Evolutionary conservation across 441 rosid species (phyloP).

Genomic region (Dalechampia spathulata): DNA sequence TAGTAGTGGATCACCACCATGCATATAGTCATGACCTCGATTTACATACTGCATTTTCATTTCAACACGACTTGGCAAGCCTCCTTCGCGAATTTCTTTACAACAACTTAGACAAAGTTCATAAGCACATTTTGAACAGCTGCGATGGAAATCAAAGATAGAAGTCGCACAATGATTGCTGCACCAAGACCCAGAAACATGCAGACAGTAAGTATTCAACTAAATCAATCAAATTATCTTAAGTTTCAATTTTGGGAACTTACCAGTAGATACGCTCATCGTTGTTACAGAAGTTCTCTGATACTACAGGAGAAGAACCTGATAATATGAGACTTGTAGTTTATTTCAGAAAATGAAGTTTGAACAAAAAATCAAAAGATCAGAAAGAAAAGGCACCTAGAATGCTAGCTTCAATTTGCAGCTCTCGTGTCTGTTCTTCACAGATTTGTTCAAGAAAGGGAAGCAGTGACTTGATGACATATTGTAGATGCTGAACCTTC

Average conservation of each 20-base stretch:
- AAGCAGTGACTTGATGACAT: conserved; percentile 47
- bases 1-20: conserved; percentile 56
- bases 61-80: conserved; percentile 35
- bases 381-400: conserved; percentile 29
- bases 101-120: conserved; percentile 86
- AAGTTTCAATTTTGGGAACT: conserved; percentile 1
- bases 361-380: neutral
- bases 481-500: conserved; percentile 42
- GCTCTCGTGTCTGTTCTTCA: conserved; percentile 48
- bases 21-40: conserved; percentile 57
- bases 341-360: conserved; percentile 9
- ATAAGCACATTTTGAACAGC: conserved; percentile 66
- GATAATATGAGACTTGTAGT: conserved; percentile 22
- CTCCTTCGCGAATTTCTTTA: conserved; percentile 58
- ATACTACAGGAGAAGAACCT: conserved; percentile 32
- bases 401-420: conserved; percentile 48
- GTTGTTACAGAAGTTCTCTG: conserved; percentile 37
- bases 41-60: conserved; percentile 30
- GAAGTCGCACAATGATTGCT: conserved; percentile 95
- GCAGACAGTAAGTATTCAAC: conserved; percentile 1
- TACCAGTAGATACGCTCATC: conserved; percentile 91
- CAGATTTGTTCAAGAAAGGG: conserved; percentile 56
- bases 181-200: conserved; percentile 16
- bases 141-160: conserved; percentile 71
- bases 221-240: conserved; percentile 3